A percentile compares a stretch with the other conserved stretches of the same genome.
These are phyloP conservation scores for Cornus controversa DNA, from an alignment of 148 eudicot genomes.

Conservation along the genomic window DNA sequence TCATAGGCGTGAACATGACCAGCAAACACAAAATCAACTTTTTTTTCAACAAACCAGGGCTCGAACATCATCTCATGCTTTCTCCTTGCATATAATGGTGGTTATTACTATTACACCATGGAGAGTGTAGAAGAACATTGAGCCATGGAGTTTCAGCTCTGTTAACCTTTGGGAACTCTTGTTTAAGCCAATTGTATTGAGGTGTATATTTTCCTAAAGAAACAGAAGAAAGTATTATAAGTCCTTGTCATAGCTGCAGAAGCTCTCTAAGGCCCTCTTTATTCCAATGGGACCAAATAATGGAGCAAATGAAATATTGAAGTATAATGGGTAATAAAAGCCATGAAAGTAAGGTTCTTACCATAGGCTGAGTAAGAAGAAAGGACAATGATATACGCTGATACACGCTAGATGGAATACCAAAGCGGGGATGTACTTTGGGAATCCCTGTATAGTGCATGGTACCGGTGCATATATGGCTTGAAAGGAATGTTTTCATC, in stretches of 20 bases:
- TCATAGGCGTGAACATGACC: slow-evolving; percentile 52
- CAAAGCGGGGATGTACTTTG: slow-evolving; percentile 60
- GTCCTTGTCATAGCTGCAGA: not conserved
- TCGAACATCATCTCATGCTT: slow-evolving; percentile 44
- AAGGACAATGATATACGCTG: slow-evolving; percentile 53
- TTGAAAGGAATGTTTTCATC: slow-evolving; percentile 34
- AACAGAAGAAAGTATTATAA: not conserved
- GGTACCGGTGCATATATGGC: slow-evolving; percentile 45
- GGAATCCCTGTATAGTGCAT: slow-evolving; percentile 38
- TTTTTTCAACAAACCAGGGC: slow-evolving; percentile 37
- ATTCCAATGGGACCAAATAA: too few species aligned
- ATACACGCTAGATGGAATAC: slow-evolving; percentile 65
- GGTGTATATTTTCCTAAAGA: slow-evolving; percentile 33
- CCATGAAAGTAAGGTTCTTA: slow-evolving; percentile 10
- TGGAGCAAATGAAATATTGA: not conserved
- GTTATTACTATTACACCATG: slow-evolving; percentile 40
- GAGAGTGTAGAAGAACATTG: slow-evolving; percentile 37
- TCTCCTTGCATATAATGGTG: slow-evolving; percentile 55
- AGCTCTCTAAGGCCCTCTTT: too few species aligned
- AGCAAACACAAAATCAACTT: slow-evolving; percentile 38
- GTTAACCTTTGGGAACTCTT: slow-evolving; percentile 37
- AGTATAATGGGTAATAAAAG: not conserved
- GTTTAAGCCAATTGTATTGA: slow-evolving; percentile 35
- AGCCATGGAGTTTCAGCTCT: slow-evolving; percentile 43
- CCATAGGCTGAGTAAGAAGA: slow-evolving; percentile 66